Percentiles rank a stretch among this genome's conserved stretches.
phyloP scores from a whole-genome alignment of 2,329 filamentous ascomycete species.

The Sporothrix humicola region DNA sequence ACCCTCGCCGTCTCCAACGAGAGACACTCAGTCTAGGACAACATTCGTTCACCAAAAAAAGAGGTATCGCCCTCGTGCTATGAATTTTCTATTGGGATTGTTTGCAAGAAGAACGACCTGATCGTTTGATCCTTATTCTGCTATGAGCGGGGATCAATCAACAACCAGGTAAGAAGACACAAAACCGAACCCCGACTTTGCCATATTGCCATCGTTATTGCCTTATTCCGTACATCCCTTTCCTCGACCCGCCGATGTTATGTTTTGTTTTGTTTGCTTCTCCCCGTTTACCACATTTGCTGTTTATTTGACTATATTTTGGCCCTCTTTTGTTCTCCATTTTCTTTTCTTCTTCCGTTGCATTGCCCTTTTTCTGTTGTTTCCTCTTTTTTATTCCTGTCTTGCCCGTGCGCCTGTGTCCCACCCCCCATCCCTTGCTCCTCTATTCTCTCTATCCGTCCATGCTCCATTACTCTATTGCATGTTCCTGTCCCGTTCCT shows the following conservation, averaged over 20 bases:
- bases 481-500: conserved; percentile 25
- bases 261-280: conserved; percentile 20
- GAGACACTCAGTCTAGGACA: neutral
- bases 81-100: conserved; percentile 25
- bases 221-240: neutral
- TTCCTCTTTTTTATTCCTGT: conserved; percentile 18
- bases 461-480: conserved; percentile 10
- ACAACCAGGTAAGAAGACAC: conserved; percentile 53
- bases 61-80: conserved; percentile 12
- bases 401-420: conserved; percentile 28
- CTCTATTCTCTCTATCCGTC: neutral
- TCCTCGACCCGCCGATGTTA: neutral
- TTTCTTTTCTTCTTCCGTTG: conserved; percentile 2
- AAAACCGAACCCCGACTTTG: neutral
- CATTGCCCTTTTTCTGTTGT: conserved; percentile 9
- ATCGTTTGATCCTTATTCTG: conserved; percentile 45
- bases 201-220: conserved; percentile 3
- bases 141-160: conserved; percentile 68
- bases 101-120: conserved; percentile 21
- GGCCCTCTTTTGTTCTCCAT: neutral
- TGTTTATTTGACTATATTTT: neutral
- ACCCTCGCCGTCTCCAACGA: neutral
- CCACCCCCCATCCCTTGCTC: conserved; percentile 29
- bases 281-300: neutral
- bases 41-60: neutral